These are phyloP conservation scores for Solanum verrucosum DNA, from an alignment of 257 asterid species.

Conservation along the genomic window DNA sequence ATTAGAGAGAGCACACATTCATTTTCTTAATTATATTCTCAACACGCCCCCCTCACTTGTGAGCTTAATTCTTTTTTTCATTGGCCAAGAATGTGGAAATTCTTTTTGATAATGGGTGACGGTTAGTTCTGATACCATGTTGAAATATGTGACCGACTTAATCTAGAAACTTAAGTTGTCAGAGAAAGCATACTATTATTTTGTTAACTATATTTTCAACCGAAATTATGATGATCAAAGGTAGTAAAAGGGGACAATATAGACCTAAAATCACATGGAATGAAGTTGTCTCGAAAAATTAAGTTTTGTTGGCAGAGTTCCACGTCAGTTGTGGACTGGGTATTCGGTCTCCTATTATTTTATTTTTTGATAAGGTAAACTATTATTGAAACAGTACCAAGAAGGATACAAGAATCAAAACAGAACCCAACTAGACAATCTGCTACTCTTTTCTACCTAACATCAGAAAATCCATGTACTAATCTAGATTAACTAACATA, in stretches of 20 bases:
- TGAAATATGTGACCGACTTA: neutral
- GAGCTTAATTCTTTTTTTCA: neutral
- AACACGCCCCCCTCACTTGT: neutral
- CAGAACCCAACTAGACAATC: neutral
- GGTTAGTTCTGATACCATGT: neutral
- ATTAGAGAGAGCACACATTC: neutral
- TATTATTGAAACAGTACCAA: neutral
- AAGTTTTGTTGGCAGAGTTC: neutral
- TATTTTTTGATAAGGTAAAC: neutral
- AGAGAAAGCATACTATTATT: neutral
- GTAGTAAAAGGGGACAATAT: neutral
- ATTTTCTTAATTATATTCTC: neutral
- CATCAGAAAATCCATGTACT: neutral
- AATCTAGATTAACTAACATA: neutral
- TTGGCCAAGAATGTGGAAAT: neutral
- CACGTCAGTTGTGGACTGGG: neutral
- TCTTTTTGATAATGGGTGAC: neutral
- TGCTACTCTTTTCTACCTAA: neutral
- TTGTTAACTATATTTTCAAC: neutral
- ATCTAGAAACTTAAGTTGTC: neutral
- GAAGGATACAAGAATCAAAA: neutral
- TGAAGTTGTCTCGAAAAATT: neutral
- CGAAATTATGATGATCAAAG: neutral
- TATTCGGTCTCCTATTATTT: neutral
- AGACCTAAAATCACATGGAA: neutral